Conservation (phyloP, 768 basidiomycete genomes). For the Hortiboletus flavorubellus region DNA sequence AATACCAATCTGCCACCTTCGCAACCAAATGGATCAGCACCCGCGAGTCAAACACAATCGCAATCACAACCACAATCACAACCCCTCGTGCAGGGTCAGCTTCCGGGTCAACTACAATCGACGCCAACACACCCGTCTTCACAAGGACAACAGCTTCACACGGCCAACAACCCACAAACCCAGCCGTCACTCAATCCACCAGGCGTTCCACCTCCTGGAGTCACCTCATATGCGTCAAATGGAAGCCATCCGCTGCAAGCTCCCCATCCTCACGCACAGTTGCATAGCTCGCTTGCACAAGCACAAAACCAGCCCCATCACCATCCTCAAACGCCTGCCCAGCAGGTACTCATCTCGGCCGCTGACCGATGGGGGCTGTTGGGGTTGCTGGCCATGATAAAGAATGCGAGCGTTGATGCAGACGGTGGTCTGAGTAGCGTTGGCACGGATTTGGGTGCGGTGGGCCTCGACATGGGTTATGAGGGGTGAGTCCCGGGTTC, state of each 20-base stretch:
- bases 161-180: constrained; percentile 33
- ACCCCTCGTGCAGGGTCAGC: constrained; percentile 21
- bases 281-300: constrained; percentile 28
- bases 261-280: constrained; percentile 36
- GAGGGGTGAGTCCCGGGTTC: constrained; percentile 60
- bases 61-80: constrained; percentile 27
- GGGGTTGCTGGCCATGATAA: constrained; percentile 82
- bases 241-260: constrained; percentile 35
- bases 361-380: constrained; percentile 95
- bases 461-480: constrained; percentile 87
- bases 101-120: constrained; percentile 18
- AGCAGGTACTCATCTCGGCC: constrained; percentile 88
- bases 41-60: constrained; percentile 18
- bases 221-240: constrained; percentile 34
- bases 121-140: constrained; percentile 23
- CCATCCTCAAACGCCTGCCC: constrained; percentile 84
- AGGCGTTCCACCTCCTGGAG: constrained; percentile 41
- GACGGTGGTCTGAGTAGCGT: constrained; percentile 81
- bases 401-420: constrained; percentile 68
- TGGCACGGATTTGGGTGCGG: constrained; percentile 87
- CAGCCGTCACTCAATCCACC: constrained; percentile 48
- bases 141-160: constrained; percentile 28
- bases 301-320: constrained; percentile 37
- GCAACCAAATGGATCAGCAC: constrained; percentile 28
- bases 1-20: constrained; percentile 42